phyloP scores from a whole-genome alignment of 1,284 basidiomycete species.

The Ceratobasidium sp. region DNA sequence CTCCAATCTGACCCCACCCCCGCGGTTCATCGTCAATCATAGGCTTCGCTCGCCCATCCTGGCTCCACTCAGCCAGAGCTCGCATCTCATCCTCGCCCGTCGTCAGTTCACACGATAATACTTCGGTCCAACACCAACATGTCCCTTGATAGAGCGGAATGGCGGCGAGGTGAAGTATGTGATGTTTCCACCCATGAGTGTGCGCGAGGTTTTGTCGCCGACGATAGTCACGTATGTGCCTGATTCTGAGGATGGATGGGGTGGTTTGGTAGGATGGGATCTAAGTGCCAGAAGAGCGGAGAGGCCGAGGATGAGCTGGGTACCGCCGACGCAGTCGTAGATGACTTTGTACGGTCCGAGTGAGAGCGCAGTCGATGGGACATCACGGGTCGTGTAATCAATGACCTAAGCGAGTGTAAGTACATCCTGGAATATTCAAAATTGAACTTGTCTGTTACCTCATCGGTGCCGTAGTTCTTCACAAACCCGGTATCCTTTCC shows the following conservation, averaged over 20 bases:
- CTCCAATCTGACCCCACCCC: background rate
- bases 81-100: background rate
- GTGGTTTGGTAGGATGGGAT: background rate
- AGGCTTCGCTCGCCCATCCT: background rate
- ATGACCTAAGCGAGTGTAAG: too few relatives aligned
- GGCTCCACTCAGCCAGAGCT: too few relatives aligned
- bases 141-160: background rate
- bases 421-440: too few relatives aligned
- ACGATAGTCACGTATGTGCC: background rate
- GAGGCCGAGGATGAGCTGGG: background rate
- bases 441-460: too few relatives aligned
- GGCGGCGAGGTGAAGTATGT: background rate
- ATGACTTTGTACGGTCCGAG: background rate
- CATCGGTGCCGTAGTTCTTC: too few relatives aligned
- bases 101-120: background rate
- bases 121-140: background rate
- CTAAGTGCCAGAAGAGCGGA: background rate
- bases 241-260: too few relatives aligned
- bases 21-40: background rate
- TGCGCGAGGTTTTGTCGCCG: background rate
- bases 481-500: too few relatives aligned
- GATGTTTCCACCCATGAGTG: background rate
- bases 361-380: too few relatives aligned
- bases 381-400: too few relatives aligned
- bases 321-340: conserved; percentile 1